These are phyloP conservation scores for Fusarium fracticaudum DNA, from an alignment of 2,329 filamentous ascomycete genomes.

Conservation along the genomic window DNA sequence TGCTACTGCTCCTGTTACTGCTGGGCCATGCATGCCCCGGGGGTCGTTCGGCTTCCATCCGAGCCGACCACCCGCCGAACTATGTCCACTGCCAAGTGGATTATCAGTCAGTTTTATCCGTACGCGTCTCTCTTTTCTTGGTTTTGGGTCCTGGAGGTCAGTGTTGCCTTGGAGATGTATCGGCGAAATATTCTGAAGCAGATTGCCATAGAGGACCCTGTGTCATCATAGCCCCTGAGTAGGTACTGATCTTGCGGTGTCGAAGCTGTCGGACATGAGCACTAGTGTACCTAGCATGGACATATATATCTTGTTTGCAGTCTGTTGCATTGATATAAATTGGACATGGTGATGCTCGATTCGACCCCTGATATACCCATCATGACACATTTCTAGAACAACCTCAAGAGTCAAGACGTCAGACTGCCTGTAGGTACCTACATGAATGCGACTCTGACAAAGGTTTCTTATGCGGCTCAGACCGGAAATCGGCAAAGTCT, in stretches of 20 bases:
- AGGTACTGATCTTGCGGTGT: background rate
- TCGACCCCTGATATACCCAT: background rate
- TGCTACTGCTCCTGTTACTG: background rate
- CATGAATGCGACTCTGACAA: constrained; percentile 19
- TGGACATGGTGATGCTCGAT: constrained; percentile 22
- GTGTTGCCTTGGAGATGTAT: constrained; percentile 2
- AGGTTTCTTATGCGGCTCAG: constrained; percentile 18
- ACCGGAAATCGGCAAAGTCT: constrained; percentile 27
- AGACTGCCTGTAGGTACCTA: constrained; percentile 11
- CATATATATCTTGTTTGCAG: background rate
- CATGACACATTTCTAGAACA: background rate
- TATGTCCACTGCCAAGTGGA: constrained; percentile 28
- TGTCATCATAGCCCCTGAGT: background rate
- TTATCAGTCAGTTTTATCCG: constrained; percentile 12
- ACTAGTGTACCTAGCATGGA: background rate
- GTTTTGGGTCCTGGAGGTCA: background rate
- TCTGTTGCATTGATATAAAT: background rate
- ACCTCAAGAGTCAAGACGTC: background rate
- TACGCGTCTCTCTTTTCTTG: constrained; percentile 2
- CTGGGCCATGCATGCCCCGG: constrained; percentile 10
- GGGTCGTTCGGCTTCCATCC: constrained; percentile 37
- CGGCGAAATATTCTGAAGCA: background rate
- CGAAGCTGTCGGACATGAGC: background rate
- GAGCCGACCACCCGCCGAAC: constrained; percentile 35
- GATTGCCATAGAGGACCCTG: background rate